Conservation (phyloP, 1,284 basidiomycete genomes). For the Hymenochaete sp. region DNA sequence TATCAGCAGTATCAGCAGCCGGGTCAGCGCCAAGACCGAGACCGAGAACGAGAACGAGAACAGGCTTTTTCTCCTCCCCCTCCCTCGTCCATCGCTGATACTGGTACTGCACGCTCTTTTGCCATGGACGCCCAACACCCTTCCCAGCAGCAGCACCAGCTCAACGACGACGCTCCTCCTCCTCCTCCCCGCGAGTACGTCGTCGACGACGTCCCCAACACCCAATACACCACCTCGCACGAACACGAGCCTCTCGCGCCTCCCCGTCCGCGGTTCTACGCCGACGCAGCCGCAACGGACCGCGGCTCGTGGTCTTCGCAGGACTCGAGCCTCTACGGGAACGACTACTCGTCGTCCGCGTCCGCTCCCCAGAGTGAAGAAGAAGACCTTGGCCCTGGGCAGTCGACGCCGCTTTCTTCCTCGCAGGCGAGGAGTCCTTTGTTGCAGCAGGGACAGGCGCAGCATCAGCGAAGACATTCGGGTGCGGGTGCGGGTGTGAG, state of each 20-base stretch:
- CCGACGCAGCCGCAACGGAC: background rate
- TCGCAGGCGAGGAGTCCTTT: background rate
- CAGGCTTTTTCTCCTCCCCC: too few species aligned
- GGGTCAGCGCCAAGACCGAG: background rate
- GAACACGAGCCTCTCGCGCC: conserved; percentile 1
- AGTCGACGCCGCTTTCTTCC: too few species aligned
- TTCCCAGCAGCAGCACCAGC: too few species aligned
- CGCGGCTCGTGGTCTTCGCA: conserved; percentile 12
- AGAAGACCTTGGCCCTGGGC: too few species aligned
- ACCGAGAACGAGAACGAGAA: background rate
- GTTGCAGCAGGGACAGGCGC: background rate
- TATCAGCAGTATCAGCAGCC: background rate
- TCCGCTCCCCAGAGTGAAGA: background rate
- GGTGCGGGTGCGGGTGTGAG: background rate
- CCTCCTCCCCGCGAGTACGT: too few species aligned
- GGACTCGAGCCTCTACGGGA: conserved; percentile 7
- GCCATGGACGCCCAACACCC: too few species aligned
- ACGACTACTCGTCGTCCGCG: background rate
- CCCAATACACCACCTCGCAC: background rate
- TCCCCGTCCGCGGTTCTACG: conserved; percentile 12
- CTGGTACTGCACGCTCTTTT: too few species aligned
- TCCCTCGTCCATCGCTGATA: too few species aligned
- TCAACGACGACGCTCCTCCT: too few species aligned
- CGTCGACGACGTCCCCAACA: too few species aligned
- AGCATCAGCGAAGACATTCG: background rate